A percentile compares a stretch with the other conserved stretches of the same genome.
phyloP scores from a whole-genome alignment of 495 filamentous ascomycete species.

The Neurospora terricola region DNA sequence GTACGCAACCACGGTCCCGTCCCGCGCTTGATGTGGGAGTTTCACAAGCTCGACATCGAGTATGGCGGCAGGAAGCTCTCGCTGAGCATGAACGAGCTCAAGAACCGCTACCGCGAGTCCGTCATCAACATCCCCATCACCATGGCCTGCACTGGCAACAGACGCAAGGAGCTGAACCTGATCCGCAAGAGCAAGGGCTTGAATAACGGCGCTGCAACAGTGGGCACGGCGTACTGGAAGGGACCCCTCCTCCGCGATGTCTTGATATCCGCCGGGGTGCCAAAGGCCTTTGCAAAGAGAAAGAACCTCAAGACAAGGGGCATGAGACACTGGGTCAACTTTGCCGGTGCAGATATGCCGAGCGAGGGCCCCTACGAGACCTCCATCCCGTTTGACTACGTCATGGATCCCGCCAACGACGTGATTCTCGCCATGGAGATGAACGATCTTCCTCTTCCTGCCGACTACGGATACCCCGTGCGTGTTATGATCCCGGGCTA shows the following conservation, averaged over 20 bases:
- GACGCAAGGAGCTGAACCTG: conserved; percentile 12
- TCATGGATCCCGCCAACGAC: conserved; percentile 4
- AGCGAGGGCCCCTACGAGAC: conserved; percentile 7
- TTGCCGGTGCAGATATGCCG: conserved; percentile 8
- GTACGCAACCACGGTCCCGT: conserved; percentile 11
- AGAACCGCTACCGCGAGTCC: neutral
- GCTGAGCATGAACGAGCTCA: conserved; percentile 8
- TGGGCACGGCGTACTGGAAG: conserved; percentile 10
- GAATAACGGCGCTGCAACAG: conserved; percentile 9
- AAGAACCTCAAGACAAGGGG: neutral
- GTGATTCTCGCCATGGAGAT: conserved; percentile 8
- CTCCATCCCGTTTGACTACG: conserved; percentile 4
- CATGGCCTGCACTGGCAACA: conserved; percentile 10
- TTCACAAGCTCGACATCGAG: conserved; percentile 9
- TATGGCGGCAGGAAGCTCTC: neutral
- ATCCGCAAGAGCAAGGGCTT: conserved; percentile 9
- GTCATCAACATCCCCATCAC: conserved; percentile 13
- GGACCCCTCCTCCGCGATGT: conserved; percentile 4
- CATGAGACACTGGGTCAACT: conserved; percentile 4
- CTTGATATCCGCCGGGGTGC: conserved; percentile 3
- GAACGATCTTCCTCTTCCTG: conserved; percentile 13
- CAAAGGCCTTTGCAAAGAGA: neutral
- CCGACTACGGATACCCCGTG: conserved; percentile 12
- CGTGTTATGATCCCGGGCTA: conserved; percentile 8
- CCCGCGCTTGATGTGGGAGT: conserved; percentile 10